Percentiles rank a stretch among this genome's conserved stretches.
Evolutionary conservation across 2,329 filamentous ascomycete species (phyloP).

Genomic region (Neofusicoccum ribis): DNA sequence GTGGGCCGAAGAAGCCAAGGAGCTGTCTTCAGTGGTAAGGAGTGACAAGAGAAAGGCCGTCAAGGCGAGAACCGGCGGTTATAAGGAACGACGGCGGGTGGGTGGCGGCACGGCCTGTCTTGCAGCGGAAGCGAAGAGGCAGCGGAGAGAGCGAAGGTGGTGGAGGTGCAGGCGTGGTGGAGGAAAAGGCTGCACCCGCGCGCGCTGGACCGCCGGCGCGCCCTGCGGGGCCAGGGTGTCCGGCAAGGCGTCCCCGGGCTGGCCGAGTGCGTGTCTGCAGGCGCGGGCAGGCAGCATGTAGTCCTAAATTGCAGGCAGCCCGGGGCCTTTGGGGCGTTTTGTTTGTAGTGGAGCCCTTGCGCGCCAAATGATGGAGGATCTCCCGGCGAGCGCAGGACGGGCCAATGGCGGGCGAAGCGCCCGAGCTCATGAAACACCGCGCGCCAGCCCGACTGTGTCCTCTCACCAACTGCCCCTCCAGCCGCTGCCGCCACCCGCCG

Average conservation of each 20-base stretch:
- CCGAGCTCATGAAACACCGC: neutral
- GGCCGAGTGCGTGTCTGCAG: neutral
- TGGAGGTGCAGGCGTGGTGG: neutral
- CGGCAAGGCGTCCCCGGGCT: slow-evolving; percentile 1
- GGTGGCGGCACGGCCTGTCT: neutral
- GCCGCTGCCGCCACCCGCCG: neutral
- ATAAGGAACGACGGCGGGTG: slow-evolving; percentile 1
- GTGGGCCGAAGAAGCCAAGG: slow-evolving; percentile 16
- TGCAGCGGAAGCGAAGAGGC: neutral
- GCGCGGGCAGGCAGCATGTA: neutral
- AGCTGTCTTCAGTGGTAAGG: slow-evolving; percentile 5
- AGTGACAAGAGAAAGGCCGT: slow-evolving; percentile 3
- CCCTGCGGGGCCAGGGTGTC: neutral
- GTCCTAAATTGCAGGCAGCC: slow-evolving; percentile 16
- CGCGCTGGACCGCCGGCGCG: neutral
- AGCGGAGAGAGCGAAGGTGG: neutral
- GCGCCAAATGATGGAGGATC: slow-evolving; percentile 17
- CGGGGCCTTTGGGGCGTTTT: slow-evolving; percentile 7
- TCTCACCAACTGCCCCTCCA: neutral
- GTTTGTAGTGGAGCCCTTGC: slow-evolving; percentile 17
- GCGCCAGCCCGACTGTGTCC: neutral
- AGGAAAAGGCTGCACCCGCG: neutral
- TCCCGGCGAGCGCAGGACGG: neutral
- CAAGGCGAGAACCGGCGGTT: slow-evolving; percentile 2
- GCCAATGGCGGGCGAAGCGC: slow-evolving; percentile 6